Conservation (phyloP, 257 asterid genomes). For the Gentiana straminea region DNA sequence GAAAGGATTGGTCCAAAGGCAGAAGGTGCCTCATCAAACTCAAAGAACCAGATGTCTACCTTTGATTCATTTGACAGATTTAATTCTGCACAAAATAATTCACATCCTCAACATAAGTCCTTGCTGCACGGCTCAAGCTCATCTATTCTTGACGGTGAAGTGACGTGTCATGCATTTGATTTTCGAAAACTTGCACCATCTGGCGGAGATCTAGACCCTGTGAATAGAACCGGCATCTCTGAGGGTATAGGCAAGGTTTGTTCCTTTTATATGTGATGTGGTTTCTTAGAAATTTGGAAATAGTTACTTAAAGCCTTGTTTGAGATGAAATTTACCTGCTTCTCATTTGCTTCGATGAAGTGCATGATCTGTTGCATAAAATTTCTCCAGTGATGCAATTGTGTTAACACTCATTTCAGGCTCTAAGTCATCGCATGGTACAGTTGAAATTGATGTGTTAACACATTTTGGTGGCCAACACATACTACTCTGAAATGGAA, state of each 20-base stretch:
- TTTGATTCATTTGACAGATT: conserved; percentile 33
- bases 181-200: conserved; percentile 30
- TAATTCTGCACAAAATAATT: conserved; percentile 23
- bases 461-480: no score
- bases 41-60: conserved; percentile 21
- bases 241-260: conserved; percentile 13
- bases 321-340: no score
- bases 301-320: not conserved
- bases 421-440: no score
- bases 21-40: conserved; percentile 27
- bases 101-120: conserved; percentile 28
- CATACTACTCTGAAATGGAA: no score
- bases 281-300: not conserved
- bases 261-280: not conserved
- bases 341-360: no score
- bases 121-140: conserved; percentile 31
- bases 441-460: no score
- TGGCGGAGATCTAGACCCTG: conserved; percentile 18
- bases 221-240: conserved; percentile 17
- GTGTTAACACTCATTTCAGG: no score
- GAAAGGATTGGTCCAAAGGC: conserved; percentile 25
- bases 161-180: conserved; percentile 88
- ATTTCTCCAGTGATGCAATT: no score
- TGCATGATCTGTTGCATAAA: no score
- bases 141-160: conserved; percentile 84